Conservation (phyloP, 192 early-diverging fungal species). For the Backusella macrospora region DNA sequence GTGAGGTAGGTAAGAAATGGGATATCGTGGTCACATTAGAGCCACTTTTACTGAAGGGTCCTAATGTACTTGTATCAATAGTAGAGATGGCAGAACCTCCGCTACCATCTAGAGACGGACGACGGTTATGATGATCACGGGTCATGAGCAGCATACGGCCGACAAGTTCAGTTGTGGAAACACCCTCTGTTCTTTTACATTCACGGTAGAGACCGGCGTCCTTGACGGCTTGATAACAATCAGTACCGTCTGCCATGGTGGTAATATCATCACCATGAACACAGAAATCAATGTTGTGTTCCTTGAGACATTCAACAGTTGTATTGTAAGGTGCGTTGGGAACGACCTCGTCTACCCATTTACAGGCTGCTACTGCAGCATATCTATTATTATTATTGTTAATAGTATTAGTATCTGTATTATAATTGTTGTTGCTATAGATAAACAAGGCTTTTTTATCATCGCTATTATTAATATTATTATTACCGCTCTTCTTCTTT, state of each 20-base stretch:
- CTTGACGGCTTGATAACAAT: constrained; percentile 96
- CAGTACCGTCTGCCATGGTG: constrained; percentile 92
- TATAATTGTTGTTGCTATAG: constrained; percentile 27
- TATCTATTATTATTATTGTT: constrained; percentile 76
- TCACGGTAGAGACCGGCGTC: constrained; percentile 93
- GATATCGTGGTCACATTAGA: constrained; percentile 70
- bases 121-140: constrained; percentile 77
- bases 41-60: constrained; percentile 64
- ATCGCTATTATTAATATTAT: background rate
- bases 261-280: constrained; percentile 99
- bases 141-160: constrained; percentile 96
- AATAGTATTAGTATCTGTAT: constrained; percentile 52
- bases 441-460: background rate
- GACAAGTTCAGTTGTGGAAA: constrained; percentile 95
- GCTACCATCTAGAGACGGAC: constrained; percentile 22
- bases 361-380: constrained; percentile 93
- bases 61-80: constrained; percentile 63
- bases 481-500: constrained; percentile 87
- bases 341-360: constrained; percentile 95
- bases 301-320: constrained; percentile 80
- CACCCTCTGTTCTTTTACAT: constrained; percentile 93
- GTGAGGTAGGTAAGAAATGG: constrained; percentile 87
- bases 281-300: constrained; percentile 91
- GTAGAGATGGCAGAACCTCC: constrained; percentile 48
- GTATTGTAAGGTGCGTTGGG: constrained; percentile 93